phyloP scores from a whole-genome alignment of 805 yeast species.

The Zygosaccharomyces bisporus region DNA sequence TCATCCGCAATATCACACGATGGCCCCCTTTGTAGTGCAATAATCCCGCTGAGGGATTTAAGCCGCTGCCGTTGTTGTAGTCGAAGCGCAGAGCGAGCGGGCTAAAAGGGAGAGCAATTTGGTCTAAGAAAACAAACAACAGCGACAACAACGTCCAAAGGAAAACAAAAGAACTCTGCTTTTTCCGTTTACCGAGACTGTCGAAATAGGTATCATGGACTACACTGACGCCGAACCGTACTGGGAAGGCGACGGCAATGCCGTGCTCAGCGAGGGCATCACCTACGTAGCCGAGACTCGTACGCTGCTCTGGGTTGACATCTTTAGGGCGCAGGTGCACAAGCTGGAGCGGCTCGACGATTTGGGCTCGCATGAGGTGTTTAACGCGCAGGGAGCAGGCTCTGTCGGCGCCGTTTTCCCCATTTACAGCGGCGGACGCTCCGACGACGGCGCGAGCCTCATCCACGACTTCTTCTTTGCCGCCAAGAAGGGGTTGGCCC shows the following conservation, averaged over 20 bases:
- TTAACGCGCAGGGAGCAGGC: constrained; percentile 18
- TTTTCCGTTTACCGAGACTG: too few species aligned
- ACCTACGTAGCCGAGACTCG: constrained; percentile 56
- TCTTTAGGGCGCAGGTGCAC: constrained; percentile 39
- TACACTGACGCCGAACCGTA: constrained; percentile 18
- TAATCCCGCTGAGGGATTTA: constrained; percentile 1
- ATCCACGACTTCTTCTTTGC: constrained; percentile 56
- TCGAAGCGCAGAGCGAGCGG: not conserved
- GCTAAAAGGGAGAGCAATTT: not conserved
- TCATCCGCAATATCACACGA: not conserved
- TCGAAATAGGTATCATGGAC: constrained; percentile 8
- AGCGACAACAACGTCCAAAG: too few species aligned
- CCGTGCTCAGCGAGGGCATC: constrained; percentile 60
- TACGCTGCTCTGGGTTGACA: constrained; percentile 45
- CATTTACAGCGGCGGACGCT: constrained; percentile 36
- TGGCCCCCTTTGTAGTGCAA: not conserved
- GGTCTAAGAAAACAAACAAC: not conserved
- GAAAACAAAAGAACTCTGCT: not conserved
- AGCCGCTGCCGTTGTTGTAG: not conserved
- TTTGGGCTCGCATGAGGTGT: constrained; percentile 15
- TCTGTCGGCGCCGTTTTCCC: constrained; percentile 72
- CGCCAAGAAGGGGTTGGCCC: constrained; percentile 60
- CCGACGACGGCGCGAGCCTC: not conserved
- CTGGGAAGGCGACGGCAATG: constrained; percentile 21
- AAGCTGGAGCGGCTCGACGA: constrained; percentile 25